Conservation (phyloP, 345 rosid genomes). For the Heritiera fomes region DNA sequence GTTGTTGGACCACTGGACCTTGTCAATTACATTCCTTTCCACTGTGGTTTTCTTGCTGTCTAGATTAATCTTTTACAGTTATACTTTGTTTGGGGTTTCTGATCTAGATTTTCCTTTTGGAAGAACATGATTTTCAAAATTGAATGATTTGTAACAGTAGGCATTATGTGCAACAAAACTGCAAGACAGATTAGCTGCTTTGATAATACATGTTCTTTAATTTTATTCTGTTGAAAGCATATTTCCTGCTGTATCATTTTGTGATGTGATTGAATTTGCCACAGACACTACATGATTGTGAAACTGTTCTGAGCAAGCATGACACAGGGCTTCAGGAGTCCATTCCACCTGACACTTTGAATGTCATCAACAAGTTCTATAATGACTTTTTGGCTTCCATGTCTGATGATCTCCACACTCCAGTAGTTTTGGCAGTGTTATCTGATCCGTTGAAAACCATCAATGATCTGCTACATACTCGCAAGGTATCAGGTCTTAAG, state of each 20-base stretch:
- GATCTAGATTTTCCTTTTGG: background rate
- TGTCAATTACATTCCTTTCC: background rate
- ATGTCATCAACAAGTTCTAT: slow-evolving; percentile 48
- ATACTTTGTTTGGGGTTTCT: background rate
- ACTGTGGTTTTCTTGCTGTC: background rate
- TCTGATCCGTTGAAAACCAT: slow-evolving; percentile 83
- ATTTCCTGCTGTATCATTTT: slow-evolving; percentile 14
- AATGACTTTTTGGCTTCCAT: slow-evolving; percentile 64
- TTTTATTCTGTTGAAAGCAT: background rate
- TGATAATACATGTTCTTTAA: background rate
- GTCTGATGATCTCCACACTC: slow-evolving; percentile 93
- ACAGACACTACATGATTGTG: slow-evolving; percentile 84
- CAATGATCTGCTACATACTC: slow-evolving; percentile 81
- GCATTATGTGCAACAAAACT: background rate
- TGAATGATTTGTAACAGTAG: background rate
- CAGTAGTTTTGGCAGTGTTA: slow-evolving; percentile 76
- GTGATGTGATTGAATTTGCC: slow-evolving; percentile 25
- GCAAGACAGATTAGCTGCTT: slow-evolving; percentile 1
- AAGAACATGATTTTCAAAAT: background rate
- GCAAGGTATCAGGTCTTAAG: slow-evolving; percentile 55
- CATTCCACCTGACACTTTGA: slow-evolving; percentile 49
- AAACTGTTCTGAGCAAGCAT: slow-evolving; percentile 53
- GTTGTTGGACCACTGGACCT: background rate
- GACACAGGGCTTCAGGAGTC: slow-evolving; percentile 34
- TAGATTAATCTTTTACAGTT: background rate